Evolutionary conservation across 2,329 filamentous ascomycete genomes (phyloP).

Genomic region (Fusarium sp.): DNA sequence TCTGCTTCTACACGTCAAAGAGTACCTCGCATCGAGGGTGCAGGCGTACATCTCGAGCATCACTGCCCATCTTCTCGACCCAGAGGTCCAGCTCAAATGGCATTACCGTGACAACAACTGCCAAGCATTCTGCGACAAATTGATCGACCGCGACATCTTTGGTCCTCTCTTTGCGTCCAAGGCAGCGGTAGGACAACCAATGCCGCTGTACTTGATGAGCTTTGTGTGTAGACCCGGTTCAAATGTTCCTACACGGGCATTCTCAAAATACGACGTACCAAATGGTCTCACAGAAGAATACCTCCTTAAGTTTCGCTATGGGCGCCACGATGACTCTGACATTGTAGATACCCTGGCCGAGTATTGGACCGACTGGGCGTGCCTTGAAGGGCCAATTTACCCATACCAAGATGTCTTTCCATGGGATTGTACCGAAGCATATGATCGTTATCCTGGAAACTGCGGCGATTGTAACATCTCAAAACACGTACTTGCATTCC

Average conservation of each 20-base stretch:
- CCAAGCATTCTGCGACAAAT: conserved; percentile 49
- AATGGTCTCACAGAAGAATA: conserved; percentile 54
- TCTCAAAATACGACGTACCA: conserved; percentile 49
- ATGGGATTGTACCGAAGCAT: conserved; percentile 58
- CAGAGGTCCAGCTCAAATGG: conserved; percentile 44
- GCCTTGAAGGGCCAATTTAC: conserved; percentile 50
- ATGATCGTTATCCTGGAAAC: conserved; percentile 45
- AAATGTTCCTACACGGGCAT: conserved; percentile 32
- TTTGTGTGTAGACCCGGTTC: conserved; percentile 47
- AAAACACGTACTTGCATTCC: conserved; percentile 55
- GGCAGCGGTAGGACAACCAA: neutral
- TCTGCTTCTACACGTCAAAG: conserved; percentile 33
- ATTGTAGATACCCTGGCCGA: conserved; percentile 53
- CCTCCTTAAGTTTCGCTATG: conserved; percentile 49
- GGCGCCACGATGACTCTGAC: conserved; percentile 51
- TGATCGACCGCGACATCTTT: conserved; percentile 46
- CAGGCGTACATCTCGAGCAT: conserved; percentile 45
- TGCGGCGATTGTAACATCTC: conserved; percentile 53
- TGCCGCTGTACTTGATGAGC: conserved; percentile 50
- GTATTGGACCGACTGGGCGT: conserved; percentile 57
- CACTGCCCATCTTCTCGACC: conserved; percentile 39
- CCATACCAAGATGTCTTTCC: conserved; percentile 53
- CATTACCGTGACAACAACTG: conserved; percentile 47
- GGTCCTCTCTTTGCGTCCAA: conserved; percentile 38
- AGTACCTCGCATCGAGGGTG: conserved; percentile 37